Percentiles rank a stretch among this genome's conserved stretches.
Conservation (phyloP, 495 filamentous ascomycete species). For the Tuber calosporum region DNA sequence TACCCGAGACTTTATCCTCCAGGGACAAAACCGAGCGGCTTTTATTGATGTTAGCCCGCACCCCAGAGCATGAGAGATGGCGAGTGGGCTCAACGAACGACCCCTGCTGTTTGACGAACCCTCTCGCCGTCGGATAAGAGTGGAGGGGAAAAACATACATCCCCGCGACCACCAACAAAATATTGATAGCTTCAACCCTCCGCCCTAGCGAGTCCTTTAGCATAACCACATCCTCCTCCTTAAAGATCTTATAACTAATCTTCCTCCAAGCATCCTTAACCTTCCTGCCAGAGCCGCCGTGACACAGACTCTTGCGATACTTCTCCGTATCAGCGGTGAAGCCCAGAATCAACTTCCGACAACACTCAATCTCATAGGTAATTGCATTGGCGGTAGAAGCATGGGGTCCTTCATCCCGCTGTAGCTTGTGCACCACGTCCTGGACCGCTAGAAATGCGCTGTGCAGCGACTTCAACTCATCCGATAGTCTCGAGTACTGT, state of each 20-base stretch:
- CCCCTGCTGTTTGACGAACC: background rate
- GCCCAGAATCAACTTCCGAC: slow-evolving; percentile 6
- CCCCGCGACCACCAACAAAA: background rate
- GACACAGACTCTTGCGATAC: slow-evolving; percentile 12
- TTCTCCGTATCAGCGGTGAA: slow-evolving; percentile 7
- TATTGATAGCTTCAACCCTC: background rate
- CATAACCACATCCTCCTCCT: background rate
- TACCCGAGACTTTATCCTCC: background rate
- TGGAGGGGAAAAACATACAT: background rate
- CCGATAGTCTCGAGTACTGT: background rate
- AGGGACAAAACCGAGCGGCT: background rate
- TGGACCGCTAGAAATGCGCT: slow-evolving; percentile 4
- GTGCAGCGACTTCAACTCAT: slow-evolving; percentile 6
- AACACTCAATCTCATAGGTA: slow-evolving; percentile 2
- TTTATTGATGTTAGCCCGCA: background rate
- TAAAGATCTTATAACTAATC: slow-evolving; percentile 4
- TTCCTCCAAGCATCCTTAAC: slow-evolving; percentile 9
- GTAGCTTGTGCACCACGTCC: background rate
- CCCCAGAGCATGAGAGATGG: background rate
- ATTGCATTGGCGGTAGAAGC: slow-evolving; percentile 7
- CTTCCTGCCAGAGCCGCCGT: slow-evolving; percentile 6
- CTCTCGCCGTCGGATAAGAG: background rate
- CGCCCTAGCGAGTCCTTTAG: slow-evolving; percentile 6
- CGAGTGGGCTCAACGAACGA: background rate
- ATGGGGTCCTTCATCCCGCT: background rate